Conservation (phyloP, 192 early-diverging fungal genomes). For the Rhizophagus clarus region DNA sequence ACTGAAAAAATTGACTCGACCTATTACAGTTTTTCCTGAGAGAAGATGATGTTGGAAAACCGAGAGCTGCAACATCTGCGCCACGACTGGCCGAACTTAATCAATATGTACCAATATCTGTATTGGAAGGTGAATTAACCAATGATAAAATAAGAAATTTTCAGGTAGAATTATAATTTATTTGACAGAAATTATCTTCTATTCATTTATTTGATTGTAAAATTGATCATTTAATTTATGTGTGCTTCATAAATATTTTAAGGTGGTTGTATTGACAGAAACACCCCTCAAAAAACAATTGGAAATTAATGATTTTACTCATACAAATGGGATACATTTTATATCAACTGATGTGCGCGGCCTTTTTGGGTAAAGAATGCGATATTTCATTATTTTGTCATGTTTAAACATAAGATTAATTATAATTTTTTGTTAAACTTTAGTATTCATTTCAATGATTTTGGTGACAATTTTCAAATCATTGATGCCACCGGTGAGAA, state of each 20-base stretch:
- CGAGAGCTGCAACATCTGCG: constrained; percentile 72
- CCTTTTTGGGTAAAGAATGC: constrained; percentile 75
- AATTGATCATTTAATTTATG: background rate
- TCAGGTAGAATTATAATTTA: constrained; percentile 45
- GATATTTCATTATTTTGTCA: background rate
- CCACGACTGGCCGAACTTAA: constrained; percentile 94
- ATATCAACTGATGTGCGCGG: constrained; percentile 89
- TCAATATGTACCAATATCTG: constrained; percentile 92
- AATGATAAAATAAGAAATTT: constrained; percentile 61
- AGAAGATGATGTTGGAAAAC: constrained; percentile 82
- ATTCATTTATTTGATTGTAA: background rate
- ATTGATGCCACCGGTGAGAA: constrained; percentile 92
- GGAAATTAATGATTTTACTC: constrained; percentile 83
- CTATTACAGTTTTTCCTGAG: constrained; percentile 83
- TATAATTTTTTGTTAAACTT: constrained; percentile 9
- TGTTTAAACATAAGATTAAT: background rate
- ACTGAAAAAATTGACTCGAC: background rate
- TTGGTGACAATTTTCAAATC: constrained; percentile 87
- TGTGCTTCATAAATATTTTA: background rate
- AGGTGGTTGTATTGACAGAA: constrained; percentile 91
- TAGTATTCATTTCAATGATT: constrained; percentile 90
- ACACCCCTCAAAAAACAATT: constrained; percentile 75
- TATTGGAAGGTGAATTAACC: constrained; percentile 77
- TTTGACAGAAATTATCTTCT: background rate
- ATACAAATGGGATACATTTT: constrained; percentile 74